A percentile compares a stretch with the other conserved stretches of the same genome.
Evolutionary conservation across 345 rosid species (phyloP).

Genomic region (Eucalyptus regnans): DNA sequence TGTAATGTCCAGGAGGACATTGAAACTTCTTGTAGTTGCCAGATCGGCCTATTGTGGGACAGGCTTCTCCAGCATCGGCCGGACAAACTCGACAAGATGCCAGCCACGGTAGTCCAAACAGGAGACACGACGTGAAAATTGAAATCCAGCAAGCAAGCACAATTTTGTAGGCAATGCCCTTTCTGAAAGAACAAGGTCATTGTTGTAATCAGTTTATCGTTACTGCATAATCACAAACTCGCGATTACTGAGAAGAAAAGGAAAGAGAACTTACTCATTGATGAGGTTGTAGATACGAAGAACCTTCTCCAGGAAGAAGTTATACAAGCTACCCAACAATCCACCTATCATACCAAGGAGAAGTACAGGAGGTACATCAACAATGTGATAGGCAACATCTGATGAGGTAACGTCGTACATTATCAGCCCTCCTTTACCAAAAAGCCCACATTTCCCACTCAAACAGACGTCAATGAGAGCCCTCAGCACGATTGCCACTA

Average conservation of each 20-base stretch:
- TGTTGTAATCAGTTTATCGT: neutral
- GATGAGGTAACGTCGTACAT: constrained; percentile 78
- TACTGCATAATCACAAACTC: neutral
- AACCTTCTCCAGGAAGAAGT: constrained; percentile 60
- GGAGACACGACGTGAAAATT: constrained; percentile 73
- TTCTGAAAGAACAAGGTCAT: constrained; percentile 33
- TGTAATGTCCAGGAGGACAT: constrained; percentile 67
- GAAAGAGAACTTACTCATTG: constrained; percentile 49
- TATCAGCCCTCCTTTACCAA: constrained; percentile 90
- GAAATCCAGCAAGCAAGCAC: constrained; percentile 58
- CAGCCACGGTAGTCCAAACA: constrained; percentile 88
- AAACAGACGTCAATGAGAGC: constrained; percentile 81
- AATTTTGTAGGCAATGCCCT: constrained; percentile 43
- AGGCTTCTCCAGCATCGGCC: constrained; percentile 46
- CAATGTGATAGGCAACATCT: constrained; percentile 53
- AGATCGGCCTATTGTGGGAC: constrained; percentile 89
- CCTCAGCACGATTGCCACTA: constrained; percentile 78
- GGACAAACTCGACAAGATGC: constrained; percentile 83
- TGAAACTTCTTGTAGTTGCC: constrained; percentile 96
- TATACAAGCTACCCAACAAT: constrained; percentile 70
- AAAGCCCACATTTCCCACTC: constrained; percentile 78
- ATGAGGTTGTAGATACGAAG: constrained; percentile 56
- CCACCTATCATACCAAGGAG: constrained; percentile 82
- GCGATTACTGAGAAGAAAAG: neutral
- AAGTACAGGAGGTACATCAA: constrained; percentile 72